Percentiles rank a stretch among this genome's conserved stretches.
These are phyloP conservation scores for Phytopythium chamaehyphon DNA, from an alignment of 352 stramenopile genomes.

Conservation along the genomic window DNA sequence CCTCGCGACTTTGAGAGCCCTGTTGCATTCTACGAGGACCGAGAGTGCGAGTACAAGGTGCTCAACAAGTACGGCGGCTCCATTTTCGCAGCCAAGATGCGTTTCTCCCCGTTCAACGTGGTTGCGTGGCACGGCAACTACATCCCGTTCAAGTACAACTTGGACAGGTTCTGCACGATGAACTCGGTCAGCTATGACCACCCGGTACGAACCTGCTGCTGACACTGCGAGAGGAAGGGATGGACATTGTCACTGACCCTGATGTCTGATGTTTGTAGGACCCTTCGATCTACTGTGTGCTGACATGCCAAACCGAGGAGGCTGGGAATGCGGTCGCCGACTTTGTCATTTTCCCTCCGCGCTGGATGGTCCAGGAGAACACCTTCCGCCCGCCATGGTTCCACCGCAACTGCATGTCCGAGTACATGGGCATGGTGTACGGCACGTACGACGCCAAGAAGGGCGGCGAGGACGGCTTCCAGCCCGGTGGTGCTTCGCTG, in stretches of 20 bases:
- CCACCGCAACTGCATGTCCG: conserved; percentile 96
- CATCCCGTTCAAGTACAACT: conserved; percentile 96
- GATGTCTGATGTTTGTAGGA: conserved; percentile 35
- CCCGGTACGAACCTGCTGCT: conserved; percentile 29
- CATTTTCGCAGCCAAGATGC: conserved; percentile 82
- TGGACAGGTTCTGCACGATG: conserved; percentile 94
- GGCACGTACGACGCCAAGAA: conserved; percentile 96
- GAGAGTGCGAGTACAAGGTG: conserved; percentile 66
- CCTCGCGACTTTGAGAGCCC: conserved; percentile 94
- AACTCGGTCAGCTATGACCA: conserved; percentile 97
- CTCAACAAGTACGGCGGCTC: conserved; percentile 79
- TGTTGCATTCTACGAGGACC: conserved; percentile 86
- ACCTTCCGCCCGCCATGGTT: conserved; percentile 93
- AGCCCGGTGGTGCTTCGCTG: conserved; percentile 90
- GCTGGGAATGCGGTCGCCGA: conserved; percentile 92
- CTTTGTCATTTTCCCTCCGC: conserved; percentile 97
- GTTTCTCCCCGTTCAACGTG: conserved; percentile 95
- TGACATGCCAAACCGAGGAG: conserved; percentile 93
- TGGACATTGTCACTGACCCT: conserved; percentile 2
- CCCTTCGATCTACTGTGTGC: conserved; percentile 96
- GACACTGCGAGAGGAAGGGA: neutral
- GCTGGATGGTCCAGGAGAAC: conserved; percentile 94
- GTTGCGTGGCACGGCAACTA: conserved; percentile 99
- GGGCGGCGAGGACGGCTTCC: conserved; percentile 81
- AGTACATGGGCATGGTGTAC: conserved; percentile 98